phyloP scores from a whole-genome alignment of 345 rosid species.

The Rhizophora apiculata region DNA sequence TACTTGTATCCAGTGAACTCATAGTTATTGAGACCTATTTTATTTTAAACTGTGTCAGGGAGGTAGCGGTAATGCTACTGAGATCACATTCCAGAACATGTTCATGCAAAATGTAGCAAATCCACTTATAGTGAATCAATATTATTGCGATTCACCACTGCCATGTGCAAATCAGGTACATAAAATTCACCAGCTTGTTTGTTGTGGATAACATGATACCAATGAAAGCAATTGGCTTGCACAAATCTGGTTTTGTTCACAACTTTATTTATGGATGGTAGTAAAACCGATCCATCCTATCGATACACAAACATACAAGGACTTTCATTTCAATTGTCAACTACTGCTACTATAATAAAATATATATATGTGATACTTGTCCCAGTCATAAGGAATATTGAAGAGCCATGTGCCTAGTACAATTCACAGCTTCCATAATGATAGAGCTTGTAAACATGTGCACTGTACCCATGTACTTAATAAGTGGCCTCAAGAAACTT shows the following conservation, averaged over 20 bases:
- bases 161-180: slow-evolving; percentile 87
- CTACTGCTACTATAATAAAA: too few relatives aligned
- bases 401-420: too few relatives aligned
- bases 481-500: background rate
- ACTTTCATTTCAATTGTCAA: too few relatives aligned
- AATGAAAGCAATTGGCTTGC: background rate
- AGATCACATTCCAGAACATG: slow-evolving; percentile 54
- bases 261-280: too few relatives aligned
- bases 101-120: slow-evolving; percentile 75
- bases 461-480: background rate
- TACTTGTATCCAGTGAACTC: background rate
- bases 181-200: background rate
- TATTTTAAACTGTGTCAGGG: slow-evolving; percentile 46
- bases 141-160: slow-evolving; percentile 65
- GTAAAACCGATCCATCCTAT: too few relatives aligned
- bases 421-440: background rate
- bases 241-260: too few relatives aligned
- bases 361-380: too few relatives aligned
- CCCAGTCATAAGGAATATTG: too few relatives aligned
- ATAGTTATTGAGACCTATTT: slow-evolving; percentile 10
- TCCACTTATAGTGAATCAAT: slow-evolving; percentile 84
- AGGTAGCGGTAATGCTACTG: slow-evolving; percentile 65
- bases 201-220: background rate
- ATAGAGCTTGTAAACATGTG: background rate
- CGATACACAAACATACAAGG: too few relatives aligned